Evolutionary conservation across 208 protist species (phyloP), one percentile per base, ranked within the genome.

Genomic region (Trypanosoma rangeli): DNA sequence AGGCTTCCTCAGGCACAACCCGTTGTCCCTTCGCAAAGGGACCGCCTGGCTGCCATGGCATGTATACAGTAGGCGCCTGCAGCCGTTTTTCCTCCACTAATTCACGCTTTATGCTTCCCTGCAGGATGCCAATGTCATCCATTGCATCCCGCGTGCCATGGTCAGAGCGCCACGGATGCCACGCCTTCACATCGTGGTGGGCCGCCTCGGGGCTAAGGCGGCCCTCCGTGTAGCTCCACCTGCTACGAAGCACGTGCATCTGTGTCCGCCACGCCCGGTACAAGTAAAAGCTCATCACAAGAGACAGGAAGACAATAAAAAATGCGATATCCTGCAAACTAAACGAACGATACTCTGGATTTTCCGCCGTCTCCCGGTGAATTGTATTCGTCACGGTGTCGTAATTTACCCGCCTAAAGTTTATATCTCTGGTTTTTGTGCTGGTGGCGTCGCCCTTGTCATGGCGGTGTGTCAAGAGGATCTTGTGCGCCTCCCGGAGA

Each of bases 211-310:
- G 58, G 24, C 52, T 46, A 28, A 91, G 67, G 31, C 80, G 52
- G n/a, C 89, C 83, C 55, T 88, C 82, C 54, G 91, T 91, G 74
- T 88, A 91, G 68, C 88, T 93, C 87, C 86, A 93, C 7, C 87
- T 78, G 22, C 87, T 89, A 18, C 69, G 64, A 1, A 93, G 52
- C 16, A 94, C 66, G 1, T 76, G 79, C 76, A 85, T 79, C 52
- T 94, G 88, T 5, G 85, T 93, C 15, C 73, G 71, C 66, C 79
- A 85, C 0, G 86, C 80, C 16, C 74, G 76, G 52, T 93, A 93
- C 22, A 89, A 26, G 68, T 94, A 96, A 61, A 89, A 93, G 26
- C 61, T 39, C 1, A 73, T 54, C 5, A 74, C 70, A 48, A 77
- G 68, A 22, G 64, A 39, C 20, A 90, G 58, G 64, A 89, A 90